phyloP scores from a whole-genome alignment of 179 eudicot genomes.

The Spinacia oleracea region DNA sequence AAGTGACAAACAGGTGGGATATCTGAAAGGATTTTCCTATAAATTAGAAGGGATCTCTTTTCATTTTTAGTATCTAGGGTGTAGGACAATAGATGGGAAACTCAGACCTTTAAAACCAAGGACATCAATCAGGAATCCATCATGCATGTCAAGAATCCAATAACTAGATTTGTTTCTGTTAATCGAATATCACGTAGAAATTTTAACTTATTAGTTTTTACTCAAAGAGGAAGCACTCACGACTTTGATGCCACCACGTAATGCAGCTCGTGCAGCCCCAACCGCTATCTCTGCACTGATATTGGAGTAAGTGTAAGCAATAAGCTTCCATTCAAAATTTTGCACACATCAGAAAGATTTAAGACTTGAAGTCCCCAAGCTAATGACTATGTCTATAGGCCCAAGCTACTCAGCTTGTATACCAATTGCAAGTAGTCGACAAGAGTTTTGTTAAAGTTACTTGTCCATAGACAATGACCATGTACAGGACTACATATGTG shows the following conservation, averaged over 20 bases:
- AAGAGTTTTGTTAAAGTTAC: background rate
- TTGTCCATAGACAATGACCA: background rate
- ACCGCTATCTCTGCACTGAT: conserved; percentile 77
- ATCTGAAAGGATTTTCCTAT: background rate
- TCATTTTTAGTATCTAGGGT: no score
- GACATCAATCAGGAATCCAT: background rate
- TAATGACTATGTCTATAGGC: no score
- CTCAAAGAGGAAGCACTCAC: conserved; percentile 45
- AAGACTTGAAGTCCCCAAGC: background rate
- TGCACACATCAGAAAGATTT: background rate
- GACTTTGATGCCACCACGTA: conserved; percentile 69
- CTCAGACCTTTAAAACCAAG: background rate
- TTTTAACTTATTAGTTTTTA: background rate
- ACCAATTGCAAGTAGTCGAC: background rate
- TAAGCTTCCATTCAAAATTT: background rate
- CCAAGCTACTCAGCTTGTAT: background rate
- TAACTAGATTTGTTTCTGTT: background rate
- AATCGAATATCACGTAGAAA: background rate
- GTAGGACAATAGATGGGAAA: background rate
- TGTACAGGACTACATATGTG: background rate
- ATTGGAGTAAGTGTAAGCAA: background rate
- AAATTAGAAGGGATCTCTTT: background rate
- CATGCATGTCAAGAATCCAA: background rate
- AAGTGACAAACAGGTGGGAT: background rate
- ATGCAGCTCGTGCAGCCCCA: conserved; percentile 88